These are phyloP conservation scores for Afroboletus lepidellus DNA, from an alignment of 1,284 basidiomycete species.

Conservation along the genomic window DNA sequence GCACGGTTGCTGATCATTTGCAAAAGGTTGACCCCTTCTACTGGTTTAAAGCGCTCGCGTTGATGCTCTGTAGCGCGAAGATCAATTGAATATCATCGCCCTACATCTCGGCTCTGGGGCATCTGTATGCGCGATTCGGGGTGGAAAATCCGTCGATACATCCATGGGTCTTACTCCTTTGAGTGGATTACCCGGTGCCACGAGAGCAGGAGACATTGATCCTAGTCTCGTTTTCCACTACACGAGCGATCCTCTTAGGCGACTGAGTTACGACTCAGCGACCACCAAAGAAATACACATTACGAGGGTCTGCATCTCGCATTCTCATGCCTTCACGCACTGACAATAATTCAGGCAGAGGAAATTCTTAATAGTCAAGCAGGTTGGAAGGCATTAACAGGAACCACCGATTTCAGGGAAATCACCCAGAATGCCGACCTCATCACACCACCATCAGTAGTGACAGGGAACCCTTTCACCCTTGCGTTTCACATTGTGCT, in stretches of 20 bases:
- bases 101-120: conserved; percentile 86
- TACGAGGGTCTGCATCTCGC: conserved; percentile 44
- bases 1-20: conserved; percentile 57
- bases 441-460: conserved; percentile 1
- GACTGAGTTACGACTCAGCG: conserved; percentile 51
- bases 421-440: conserved; percentile 48
- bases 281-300: conserved; percentile 58
- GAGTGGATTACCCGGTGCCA: conserved; percentile 82
- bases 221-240: conserved; percentile 87
- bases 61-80: conserved; percentile 27
- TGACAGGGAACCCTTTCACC: conserved; percentile 35
- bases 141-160: conserved; percentile 76
- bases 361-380: conserved; percentile 73
- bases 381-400: conserved; percentile 74
- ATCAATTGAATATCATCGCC: conserved; percentile 65
- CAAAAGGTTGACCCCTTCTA: conserved; percentile 40
- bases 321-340: not conserved
- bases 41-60: not conserved
- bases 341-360: conserved; percentile 52
- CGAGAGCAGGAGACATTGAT: conserved; percentile 79
- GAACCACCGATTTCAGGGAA: conserved; percentile 74
- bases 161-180: conserved; percentile 81
- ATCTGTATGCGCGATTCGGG: conserved; percentile 69
- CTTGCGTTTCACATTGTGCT: conserved; percentile 75
- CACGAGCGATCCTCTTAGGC: conserved; percentile 47